A percentile compares a stretch with the other conserved stretches of the same genome.
Conservation (phyloP, 306 rosid genomes). For the Abrus pulchellus region DNA sequence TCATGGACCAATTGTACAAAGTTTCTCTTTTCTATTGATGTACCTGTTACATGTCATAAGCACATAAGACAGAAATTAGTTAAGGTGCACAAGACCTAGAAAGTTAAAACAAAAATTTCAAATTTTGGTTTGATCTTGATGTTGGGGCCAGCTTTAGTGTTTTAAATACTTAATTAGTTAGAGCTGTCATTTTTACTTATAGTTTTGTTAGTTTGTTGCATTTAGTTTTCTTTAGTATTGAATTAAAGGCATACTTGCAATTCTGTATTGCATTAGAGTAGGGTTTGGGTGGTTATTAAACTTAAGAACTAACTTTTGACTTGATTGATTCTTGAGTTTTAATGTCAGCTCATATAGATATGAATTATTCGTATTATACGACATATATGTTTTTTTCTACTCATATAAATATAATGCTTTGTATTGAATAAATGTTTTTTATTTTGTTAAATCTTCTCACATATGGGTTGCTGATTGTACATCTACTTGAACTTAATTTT, state of each 20-base stretch:
- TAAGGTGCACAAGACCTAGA: neutral
- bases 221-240: constrained; percentile 8
- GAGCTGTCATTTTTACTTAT: neutral
- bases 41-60: neutral
- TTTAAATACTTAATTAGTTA: constrained; percentile 9
- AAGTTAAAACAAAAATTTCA: neutral
- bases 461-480: constrained; percentile 7
- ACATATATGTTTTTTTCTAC: neutral
- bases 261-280: neutral
- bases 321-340: neutral
- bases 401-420: neutral
- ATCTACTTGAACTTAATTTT: constrained; percentile 42
- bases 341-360: neutral
- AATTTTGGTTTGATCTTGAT: neutral
- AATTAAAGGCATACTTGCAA: neutral
- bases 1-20: neutral
- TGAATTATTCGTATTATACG: neutral
- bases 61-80: neutral
- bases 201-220: constrained; percentile 2
- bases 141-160: neutral
- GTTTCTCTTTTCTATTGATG: constrained; percentile 12
- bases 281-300: neutral
- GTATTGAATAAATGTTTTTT: constrained; percentile 8
- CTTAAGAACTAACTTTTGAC: neutral
- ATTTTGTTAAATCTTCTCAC: constrained; percentile 20